phyloP scores from a whole-genome alignment of 2,329 filamentous ascomycete species.

The Stagonosporopsis chrysanthemi region DNA sequence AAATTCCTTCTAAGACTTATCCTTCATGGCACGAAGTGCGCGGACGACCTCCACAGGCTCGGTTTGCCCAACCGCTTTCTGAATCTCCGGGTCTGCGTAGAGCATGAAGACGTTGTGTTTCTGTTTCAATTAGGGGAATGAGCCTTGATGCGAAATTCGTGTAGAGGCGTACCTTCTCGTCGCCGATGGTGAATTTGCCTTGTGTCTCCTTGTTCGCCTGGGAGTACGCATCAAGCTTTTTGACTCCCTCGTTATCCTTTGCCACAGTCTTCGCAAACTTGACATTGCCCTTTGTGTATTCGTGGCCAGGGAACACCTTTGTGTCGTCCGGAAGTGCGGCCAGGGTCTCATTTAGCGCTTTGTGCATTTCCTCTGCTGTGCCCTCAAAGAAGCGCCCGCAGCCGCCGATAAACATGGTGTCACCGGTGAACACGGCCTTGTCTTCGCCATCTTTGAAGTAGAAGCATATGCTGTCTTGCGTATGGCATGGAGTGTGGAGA shows the following conservation, averaged over 20 bases:
- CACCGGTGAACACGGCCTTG: slow-evolving; percentile 89
- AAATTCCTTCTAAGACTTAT: slow-evolving; percentile 51
- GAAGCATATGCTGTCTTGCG: slow-evolving; percentile 97
- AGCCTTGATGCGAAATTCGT: neutral
- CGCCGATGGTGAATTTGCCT: slow-evolving; percentile 93
- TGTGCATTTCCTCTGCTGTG: slow-evolving; percentile 83
- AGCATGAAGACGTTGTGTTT: slow-evolving; percentile 98
- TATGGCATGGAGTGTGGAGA: slow-evolving; percentile 97
- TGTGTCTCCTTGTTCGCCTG: slow-evolving; percentile 86
- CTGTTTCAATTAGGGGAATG: slow-evolving; percentile 52
- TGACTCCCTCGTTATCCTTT: slow-evolving; percentile 71
- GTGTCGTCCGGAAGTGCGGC: slow-evolving; percentile 86
- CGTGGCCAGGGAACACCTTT: slow-evolving; percentile 91
- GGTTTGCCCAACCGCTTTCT: slow-evolving; percentile 81
- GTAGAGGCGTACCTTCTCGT: slow-evolving; percentile 79
- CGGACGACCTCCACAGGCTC: slow-evolving; percentile 85
- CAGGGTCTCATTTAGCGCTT: slow-evolving; percentile 85
- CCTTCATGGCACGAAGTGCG: slow-evolving; percentile 89
- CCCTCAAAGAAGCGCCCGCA: slow-evolving; percentile 98
- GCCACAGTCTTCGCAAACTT: slow-evolving; percentile 83
- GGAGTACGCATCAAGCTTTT: slow-evolving; percentile 78
- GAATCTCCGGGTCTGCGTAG: slow-evolving; percentile 82
- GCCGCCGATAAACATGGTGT: slow-evolving; percentile 94
- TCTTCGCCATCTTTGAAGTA: slow-evolving; percentile 81
- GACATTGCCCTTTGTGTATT: slow-evolving; percentile 97